Base-by-base conservation (phyloP, 306 rosid species). In the Lagenaria siceraria region DNA sequence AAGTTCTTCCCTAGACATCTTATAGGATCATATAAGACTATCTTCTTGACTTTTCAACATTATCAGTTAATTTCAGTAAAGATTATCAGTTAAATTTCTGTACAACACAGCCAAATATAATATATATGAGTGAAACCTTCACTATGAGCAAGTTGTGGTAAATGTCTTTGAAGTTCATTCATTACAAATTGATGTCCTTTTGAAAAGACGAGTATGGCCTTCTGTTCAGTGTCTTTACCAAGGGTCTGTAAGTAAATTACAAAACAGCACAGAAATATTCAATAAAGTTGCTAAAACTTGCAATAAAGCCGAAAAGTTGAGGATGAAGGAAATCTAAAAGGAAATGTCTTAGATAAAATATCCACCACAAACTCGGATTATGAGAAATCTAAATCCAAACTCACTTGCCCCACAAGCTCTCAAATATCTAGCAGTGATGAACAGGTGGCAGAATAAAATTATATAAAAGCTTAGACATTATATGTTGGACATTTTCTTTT, bases 351-450 rank as follows among this genome's bases (percentile, higher is more conserved):
- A 35, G 65, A 14, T 24, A 42, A 84, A 84, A 90, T 75, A 78
- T 76, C 78, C 46, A 88, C 96, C 97, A 90, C 98, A 91, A 77
- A 52, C 75, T 84, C 85, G 78, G 96, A 94, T 89, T 94, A 80
- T 78, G 72, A 40, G 82, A 35, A 78, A 75, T 71, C 79, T 78
- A 84, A 83, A 88, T 87, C 90, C 78, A 33, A 78, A 33, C 40
- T 48, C 75, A 18, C 14, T 33, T 42, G 8, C 25, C 36, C 73
- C 56, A 21, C 79, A 33, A 38, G 33, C 55, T 43, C 74, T 58
- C 80, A 49, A 72, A 40, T 53, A 74, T 29, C 51, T 74, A 55
- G 58, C 80, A 64, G 25, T 58, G 64, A 61, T 80, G 77, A 27
- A 36, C 29, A 79, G 75, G 74, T 84, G 80, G 68, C 51, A 29